These are phyloP conservation scores for Phytophthora cajani DNA, from an alignment of 352 stramenopile species.

Conservation along the genomic window DNA sequence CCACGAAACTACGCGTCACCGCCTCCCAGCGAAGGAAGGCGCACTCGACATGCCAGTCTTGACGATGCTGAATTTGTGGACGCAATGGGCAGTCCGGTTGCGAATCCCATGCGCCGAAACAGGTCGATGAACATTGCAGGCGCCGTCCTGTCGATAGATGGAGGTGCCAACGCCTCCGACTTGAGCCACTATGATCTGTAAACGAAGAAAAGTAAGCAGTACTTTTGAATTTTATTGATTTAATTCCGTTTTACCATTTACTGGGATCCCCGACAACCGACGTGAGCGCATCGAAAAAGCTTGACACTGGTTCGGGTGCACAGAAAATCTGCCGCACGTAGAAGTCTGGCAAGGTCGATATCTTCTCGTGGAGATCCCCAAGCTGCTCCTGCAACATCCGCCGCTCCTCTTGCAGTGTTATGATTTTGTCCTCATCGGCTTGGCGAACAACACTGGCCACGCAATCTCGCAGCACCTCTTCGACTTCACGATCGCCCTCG, in stretches of 20 bases:
- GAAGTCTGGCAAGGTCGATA: constrained; percentile 85
- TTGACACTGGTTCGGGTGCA: constrained; percentile 67
- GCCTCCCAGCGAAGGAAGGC: constrained; percentile 21
- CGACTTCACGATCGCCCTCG: constrained; percentile 57
- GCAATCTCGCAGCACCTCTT: constrained; percentile 60
- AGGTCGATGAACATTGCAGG: constrained; percentile 82
- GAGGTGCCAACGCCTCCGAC: constrained; percentile 36
- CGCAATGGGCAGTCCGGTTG: constrained; percentile 20
- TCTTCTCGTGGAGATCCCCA: constrained; percentile 80
- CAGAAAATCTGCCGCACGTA: constrained; percentile 90
- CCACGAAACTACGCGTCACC: constrained; percentile 19
- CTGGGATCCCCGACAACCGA: constrained; percentile 40
- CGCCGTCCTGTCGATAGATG: constrained; percentile 85
- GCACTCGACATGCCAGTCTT: constrained; percentile 32
- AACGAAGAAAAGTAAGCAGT: constrained; percentile 15
- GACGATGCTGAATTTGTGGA: constrained; percentile 35
- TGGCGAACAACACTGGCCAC: constrained; percentile 60
- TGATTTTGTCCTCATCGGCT: constrained; percentile 66
- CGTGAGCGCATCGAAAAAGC: constrained; percentile 86
- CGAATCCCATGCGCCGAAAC: constrained; percentile 63
- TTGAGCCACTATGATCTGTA: constrained; percentile 58
- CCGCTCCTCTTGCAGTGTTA: constrained; percentile 69
- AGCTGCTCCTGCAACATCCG: constrained; percentile 74
- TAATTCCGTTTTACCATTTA: constrained; percentile 34
- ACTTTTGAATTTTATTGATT: constrained; percentile 28